These are phyloP conservation scores for Talaromyces sp. DNA, from an alignment of 2,329 filamentous ascomycete species.

Conservation along the genomic window DNA sequence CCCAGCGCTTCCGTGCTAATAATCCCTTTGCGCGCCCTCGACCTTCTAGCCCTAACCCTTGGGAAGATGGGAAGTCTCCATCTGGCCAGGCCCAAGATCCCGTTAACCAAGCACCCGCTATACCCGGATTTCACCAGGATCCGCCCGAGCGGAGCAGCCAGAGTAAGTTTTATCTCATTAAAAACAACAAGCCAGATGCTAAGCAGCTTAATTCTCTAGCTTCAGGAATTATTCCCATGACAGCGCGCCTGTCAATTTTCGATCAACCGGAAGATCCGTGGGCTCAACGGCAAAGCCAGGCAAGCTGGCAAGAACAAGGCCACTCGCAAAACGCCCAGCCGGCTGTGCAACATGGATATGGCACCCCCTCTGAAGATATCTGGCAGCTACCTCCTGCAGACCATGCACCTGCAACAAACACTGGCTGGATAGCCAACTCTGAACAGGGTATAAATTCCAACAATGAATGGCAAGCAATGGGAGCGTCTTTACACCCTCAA, in stretches of 20 bases:
- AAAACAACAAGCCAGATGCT: neutral
- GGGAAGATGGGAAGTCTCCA: conserved; percentile 9
- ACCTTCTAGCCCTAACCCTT: conserved; percentile 13
- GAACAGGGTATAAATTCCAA: conserved; percentile 4
- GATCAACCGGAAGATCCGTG: conserved; percentile 27
- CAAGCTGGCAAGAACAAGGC: neutral
- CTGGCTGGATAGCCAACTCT: neutral
- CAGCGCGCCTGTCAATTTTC: conserved; percentile 33
- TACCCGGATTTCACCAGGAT: conserved; percentile 16
- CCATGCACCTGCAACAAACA: neutral
- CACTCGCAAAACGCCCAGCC: conserved; percentile 5
- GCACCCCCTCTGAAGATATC: neutral
- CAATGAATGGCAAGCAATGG: conserved; percentile 6
- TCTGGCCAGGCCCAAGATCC: neutral
- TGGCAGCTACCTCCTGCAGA: neutral
- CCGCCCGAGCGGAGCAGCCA: conserved; percentile 28
- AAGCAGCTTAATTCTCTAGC: neutral
- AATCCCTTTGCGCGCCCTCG: conserved; percentile 35
- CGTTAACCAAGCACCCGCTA: conserved; percentile 18
- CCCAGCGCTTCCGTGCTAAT: conserved; percentile 32
- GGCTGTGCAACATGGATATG: neutral
- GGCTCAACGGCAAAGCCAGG: conserved; percentile 15
- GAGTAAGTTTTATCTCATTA: conserved; percentile 20
- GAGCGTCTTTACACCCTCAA: conserved; percentile 11
- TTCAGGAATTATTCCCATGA: conserved; percentile 36